A percentile compares a stretch with the other conserved stretches of the same genome.
These are phyloP conservation scores for Sporothrix mexicana DNA, from an alignment of 2,329 filamentous ascomycete genomes.

Conservation along the genomic window DNA sequence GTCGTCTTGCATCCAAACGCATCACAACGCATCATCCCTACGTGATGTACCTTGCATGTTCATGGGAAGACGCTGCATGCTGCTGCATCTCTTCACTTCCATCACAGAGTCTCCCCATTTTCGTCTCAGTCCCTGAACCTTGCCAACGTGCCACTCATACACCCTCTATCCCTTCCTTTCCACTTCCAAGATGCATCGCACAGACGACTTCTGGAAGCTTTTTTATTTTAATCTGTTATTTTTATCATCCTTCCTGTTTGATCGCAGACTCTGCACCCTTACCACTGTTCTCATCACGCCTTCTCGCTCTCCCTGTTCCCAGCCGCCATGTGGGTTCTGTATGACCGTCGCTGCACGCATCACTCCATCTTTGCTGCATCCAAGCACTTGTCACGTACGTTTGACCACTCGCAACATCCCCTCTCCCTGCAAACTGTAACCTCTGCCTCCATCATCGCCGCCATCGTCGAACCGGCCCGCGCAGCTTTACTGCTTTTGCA, in stretches of 20 bases:
- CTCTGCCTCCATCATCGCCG: slow-evolving; percentile 4
- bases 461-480: slow-evolving; percentile 24
- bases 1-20: neutral
- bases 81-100: neutral
- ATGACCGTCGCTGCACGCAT: slow-evolving; percentile 25
- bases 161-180: slow-evolving; percentile 1
- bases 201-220: slow-evolving; percentile 25
- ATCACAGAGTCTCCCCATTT: neutral
- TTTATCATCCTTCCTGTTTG: slow-evolving; percentile 5
- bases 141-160: slow-evolving; percentile 21
- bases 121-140: slow-evolving; percentile 26
- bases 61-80: neutral
- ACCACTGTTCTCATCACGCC: neutral
- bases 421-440: neutral
- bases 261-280: slow-evolving; percentile 15
- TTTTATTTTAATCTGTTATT: neutral
- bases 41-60: slow-evolving; percentile 27
- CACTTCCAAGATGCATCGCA: neutral
- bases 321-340: neutral
- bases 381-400: neutral
- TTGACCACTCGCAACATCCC: neutral
- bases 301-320: neutral
- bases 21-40: slow-evolving; percentile 19
- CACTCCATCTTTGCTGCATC: neutral
- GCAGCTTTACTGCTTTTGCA: neutral